phyloP scores from a whole-genome alignment of 345 rosid species.

The Viola odorata region DNA sequence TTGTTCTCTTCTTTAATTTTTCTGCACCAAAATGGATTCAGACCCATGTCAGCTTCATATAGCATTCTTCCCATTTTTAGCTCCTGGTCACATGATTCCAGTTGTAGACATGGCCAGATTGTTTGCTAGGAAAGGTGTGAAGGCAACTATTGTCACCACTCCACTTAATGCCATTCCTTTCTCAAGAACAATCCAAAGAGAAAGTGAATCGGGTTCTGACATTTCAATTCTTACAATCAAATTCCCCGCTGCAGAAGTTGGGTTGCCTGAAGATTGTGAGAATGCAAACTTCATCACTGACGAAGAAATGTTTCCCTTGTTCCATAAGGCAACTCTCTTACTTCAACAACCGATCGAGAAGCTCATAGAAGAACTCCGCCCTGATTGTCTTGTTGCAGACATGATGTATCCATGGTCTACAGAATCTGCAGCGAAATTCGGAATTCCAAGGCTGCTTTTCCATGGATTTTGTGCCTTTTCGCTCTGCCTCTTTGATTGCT shows the following conservation, averaged over 20 bases:
- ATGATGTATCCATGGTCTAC: neutral
- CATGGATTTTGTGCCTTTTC: neutral
- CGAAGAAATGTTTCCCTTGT: neutral
- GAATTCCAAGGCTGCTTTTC: slow-evolving; percentile 11
- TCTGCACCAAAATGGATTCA: too few relatives aligned
- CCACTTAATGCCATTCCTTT: neutral
- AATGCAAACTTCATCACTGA: neutral
- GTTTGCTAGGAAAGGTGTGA: slow-evolving; percentile 2
- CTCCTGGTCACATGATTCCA: slow-evolving; percentile 13
- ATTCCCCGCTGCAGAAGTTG: slow-evolving; percentile 5
- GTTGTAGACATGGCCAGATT: slow-evolving; percentile 7
- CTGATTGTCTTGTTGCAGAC: neutral
- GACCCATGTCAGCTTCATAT: slow-evolving; percentile 5
- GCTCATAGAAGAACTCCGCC: neutral
- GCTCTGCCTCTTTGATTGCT: neutral
- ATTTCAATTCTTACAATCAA: neutral
- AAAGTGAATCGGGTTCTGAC: neutral
- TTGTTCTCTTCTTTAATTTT: too few relatives aligned
- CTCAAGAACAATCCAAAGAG: slow-evolving; percentile 5
- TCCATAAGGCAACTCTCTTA: neutral
- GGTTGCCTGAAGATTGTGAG: slow-evolving; percentile 6
- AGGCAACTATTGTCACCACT: slow-evolving; percentile 5
- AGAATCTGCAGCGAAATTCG: neutral
- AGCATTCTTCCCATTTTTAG: slow-evolving; percentile 7
- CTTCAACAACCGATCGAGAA: neutral